Base-by-base conservation (phyloP, 2,329 filamentous ascomycete species). In the Endocalyx cinctus region DNA sequence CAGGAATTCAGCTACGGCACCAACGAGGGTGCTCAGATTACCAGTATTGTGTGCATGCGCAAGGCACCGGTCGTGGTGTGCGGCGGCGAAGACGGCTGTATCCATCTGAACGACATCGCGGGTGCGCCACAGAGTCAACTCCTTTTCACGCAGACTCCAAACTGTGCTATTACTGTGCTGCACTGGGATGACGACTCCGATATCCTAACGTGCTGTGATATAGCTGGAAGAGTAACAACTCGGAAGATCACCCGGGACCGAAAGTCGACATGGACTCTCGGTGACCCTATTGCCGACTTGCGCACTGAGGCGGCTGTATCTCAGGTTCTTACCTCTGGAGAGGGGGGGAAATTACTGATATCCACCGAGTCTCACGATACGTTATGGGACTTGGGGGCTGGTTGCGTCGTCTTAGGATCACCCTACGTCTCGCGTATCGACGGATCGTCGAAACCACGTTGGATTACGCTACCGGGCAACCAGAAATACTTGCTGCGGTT, bases 81-180 rank as follows among this genome's bases (percentile, higher is more conserved):
- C 12, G 51, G 35, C 1, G 46, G 34, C 13, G 39, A 38, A 4
- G 45, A 53, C 5, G 47, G 51, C 2, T 34, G 36, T 10, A 42
- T 55, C 2, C 34, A 47, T 11, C 37, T 29, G 2, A 44, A 41
- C 16, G 42, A 49, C 16, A 35, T 43, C 10, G 29, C 35, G 13
- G 37, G 36, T 1, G 37, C 39, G 11, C 31, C 43, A 2, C 35
- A 37, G 13, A 25, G 26, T 15, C 25, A 41, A 22, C 16, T 39
- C 25, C 23, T 53, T 5, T 50, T 50, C 17, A 31, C 30, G 4
- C 46, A 45, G 3, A 29, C 10, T 0, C 7, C n/a, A 0, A 22
- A 30, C 12, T 39, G 20, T 7, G 25, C 36, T 0, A 35, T 49
- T 5, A 16, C 27, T 2, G 5, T 41, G 6, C 27, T 55, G 4